Evolutionary conservation across 768 basidiomycete genomes (phyloP), one percentile per base, ranked within the genome.

Genomic region (Trametopsis cervina): DNA sequence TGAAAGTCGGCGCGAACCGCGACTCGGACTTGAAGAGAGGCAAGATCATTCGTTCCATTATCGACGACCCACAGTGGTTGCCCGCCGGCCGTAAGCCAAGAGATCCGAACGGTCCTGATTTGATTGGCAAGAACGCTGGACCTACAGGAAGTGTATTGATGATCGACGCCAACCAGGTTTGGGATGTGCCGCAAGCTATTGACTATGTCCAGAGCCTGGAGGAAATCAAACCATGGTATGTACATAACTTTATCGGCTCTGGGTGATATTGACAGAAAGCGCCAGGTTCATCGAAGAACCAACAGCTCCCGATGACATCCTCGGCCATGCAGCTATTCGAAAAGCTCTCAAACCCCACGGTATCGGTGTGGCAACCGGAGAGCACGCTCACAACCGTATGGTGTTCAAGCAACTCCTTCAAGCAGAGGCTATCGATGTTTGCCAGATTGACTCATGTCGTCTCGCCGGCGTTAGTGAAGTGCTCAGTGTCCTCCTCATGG

Each of bases 81-180:
- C 89, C 89, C 11, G 57, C 73, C 0, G 80, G 75, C 7, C 58
- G 67, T 10, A 63, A 71, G 44, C 75, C 76, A 25, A 77, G 80
- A 42, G 80, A 87, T 62, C 80, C 82, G 17, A 70, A 71, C 39
- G 68, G 77, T 50, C 71, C 75, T 41, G 85, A 71, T 37, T 70
- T 96, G 26, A 75, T 70, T 35, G 90, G 85, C 3, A 97, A 96
- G 76, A 96, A 96, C 54, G 91, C 93, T 3, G 91, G 94, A 4
- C 91, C 91, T 9, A 92, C 92, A 0, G 94, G 95, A 4, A 80
- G 85, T 25, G 94, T 97, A 39, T 72, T 97, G 40, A 97, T 97
- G 94, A 89, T 97, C 52, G 94, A 97, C 65, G 88, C 94, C 33
- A 98, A 98, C 67, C 94, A 96, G 66, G 86, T 94, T 4, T 94